Evolutionary conservation across 2,329 filamentous ascomycete genomes (phyloP).

Genomic region (Curvularia eragrostidis): DNA sequence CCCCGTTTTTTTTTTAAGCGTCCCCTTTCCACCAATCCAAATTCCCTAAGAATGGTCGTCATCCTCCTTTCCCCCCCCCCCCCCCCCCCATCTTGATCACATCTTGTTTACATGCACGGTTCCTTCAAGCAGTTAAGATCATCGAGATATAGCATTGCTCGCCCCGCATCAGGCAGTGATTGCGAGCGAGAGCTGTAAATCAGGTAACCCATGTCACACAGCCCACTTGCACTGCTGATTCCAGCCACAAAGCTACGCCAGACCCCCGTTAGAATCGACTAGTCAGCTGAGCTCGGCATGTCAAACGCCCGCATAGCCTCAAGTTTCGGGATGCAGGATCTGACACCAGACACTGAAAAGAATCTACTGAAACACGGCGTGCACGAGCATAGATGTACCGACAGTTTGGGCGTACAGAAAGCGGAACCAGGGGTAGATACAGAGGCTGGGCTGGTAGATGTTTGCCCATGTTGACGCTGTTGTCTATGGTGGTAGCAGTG

Average conservation of each 20-base stretch:
- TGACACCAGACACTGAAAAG: conserved; percentile 24
- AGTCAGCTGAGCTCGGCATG: conserved; percentile 16
- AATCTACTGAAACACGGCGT: conserved; percentile 31
- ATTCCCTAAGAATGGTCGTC: no score
- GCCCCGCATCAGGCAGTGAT: background rate
- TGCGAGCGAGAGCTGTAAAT: background rate
- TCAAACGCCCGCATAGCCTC: conserved; percentile 15
- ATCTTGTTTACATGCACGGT: background rate
- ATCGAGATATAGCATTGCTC: background rate
- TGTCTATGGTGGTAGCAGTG: background rate
- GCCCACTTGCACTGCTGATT: background rate
- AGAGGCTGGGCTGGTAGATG: conserved; percentile 1
- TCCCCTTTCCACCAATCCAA: no score
- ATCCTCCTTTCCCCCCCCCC: no score
- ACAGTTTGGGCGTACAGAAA: background rate
- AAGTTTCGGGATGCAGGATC: conserved; percentile 19
- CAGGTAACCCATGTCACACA: background rate
- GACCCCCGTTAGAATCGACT: background rate
- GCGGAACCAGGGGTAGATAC: background rate
- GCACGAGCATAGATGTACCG: conserved; percentile 16
- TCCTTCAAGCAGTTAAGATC: background rate
- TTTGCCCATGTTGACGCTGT: background rate
- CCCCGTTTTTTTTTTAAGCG: no score
- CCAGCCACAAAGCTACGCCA: background rate
- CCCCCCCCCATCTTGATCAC: no score